These are phyloP conservation scores for Backusella macrospora DNA, from an alignment of 192 early-diverging fungal species.

Conservation along the genomic window DNA sequence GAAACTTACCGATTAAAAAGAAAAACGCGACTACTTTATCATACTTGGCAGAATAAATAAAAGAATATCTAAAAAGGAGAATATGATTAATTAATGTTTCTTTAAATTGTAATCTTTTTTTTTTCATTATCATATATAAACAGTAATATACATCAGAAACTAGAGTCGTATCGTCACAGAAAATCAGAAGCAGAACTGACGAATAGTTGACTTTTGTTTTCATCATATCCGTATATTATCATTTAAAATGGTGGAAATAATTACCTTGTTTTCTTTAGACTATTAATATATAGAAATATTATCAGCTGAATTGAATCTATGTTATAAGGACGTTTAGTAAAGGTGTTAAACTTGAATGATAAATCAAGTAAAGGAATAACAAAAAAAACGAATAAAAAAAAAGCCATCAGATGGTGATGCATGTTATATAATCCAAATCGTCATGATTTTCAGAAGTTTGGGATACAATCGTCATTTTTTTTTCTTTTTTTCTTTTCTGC, in stretches of 20 bases:
- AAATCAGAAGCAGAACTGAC: conserved; percentile 34
- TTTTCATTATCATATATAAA: background rate
- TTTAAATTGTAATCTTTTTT: too few species aligned
- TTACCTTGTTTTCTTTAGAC: background rate
- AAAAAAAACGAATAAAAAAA: background rate
- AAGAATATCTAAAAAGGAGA: background rate
- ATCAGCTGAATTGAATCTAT: background rate
- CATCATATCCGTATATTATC: conserved; percentile 24
- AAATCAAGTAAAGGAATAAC: background rate
- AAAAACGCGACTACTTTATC: background rate
- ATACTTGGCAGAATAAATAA: background rate
- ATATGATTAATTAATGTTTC: background rate
- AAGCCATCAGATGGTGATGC: conserved; percentile 33
- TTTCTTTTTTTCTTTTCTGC: background rate
- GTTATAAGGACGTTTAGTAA: background rate
- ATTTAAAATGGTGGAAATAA: background rate
- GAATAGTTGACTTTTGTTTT: conserved; percentile 15
- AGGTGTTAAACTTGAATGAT: background rate
- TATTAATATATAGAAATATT: background rate
- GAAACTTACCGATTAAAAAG: background rate
- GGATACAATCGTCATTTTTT: conserved; percentile 24
- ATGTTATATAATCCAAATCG: conserved; percentile 29
- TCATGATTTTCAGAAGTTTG: conserved; percentile 27
- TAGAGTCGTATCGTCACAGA: conserved; percentile 25
- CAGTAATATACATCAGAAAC: conserved; percentile 13